Base-by-base conservation (phyloP, 805 yeast genomes). In the Zygoascus tannicola region DNA sequence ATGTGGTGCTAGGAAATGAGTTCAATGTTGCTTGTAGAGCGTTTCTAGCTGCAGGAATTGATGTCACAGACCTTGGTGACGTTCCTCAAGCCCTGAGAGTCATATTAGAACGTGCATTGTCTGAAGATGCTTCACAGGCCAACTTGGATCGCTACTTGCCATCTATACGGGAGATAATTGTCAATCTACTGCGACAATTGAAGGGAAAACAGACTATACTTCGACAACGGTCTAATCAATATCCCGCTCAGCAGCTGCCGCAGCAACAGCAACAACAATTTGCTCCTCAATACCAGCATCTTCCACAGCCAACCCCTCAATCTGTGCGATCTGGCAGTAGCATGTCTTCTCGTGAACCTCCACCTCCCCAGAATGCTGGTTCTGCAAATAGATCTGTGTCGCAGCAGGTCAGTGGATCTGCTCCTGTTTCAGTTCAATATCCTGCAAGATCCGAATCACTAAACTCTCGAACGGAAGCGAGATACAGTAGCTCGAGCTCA, bases 1-100 rank as follows among this genome's bases (percentile, higher is more conserved):
- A 86, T 60, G 98, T 92, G 14, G 81, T 78, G 51, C 72, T 92
- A 22, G 98, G 98, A 0, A 92, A 88, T 57, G 97, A 90, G 62
- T 92, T 87, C 69, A 80, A 90, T 53, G 76, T 84, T 2, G 85
- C 94, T 0, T 78, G 88, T 19, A 73, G 85, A 47, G 84, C 94
- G 2, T 88, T 90, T 59, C 66, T 78, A 4, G 72, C 71, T 44
- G 81, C 85, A 2, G 94, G 94, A 0, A 78, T 92, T 3, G 88
- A 83, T 51, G 81, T 82, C 5, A 50, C 48, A 10, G 95, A 86
- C 58, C 66, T 92, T 22, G 92, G 95, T 1, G 95, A 90, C 56
- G 95, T 92, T 1, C 97, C 98, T 0, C 80, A 75, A 46, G 76
- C 81, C 12, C 66, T 92, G 30, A 70, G 98, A 43, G 70, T 72